Conservation (phyloP, 2,329 filamentous ascomycete genomes). For the Phoma herbarum region DNA sequence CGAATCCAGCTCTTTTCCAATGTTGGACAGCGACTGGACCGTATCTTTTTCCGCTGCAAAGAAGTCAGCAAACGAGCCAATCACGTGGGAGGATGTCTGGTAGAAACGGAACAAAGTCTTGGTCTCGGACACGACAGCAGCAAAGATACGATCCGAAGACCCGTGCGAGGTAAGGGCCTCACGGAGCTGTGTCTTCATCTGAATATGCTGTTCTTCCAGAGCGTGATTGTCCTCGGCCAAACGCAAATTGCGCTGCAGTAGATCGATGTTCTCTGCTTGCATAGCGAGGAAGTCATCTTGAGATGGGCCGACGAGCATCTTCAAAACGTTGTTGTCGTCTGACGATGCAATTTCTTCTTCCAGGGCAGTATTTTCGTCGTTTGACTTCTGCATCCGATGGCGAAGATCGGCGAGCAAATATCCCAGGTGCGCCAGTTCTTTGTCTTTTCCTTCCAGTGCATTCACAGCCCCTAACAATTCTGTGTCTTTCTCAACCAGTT, state of each 20-base stretch:
- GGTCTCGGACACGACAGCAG: constrained; percentile 6
- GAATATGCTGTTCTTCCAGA: constrained; percentile 6
- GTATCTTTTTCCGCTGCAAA: not conserved
- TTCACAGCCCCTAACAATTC: not conserved
- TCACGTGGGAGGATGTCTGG: not conserved
- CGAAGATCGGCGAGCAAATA: constrained; percentile 1
- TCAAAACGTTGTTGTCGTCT: not conserved
- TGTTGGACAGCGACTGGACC: not conserved
- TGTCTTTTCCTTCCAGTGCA: not conserved
- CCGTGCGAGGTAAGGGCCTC: not conserved
- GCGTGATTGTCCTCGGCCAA: constrained; percentile 1
- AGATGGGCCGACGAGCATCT: not conserved
- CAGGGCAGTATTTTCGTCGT: not conserved
- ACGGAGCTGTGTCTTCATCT: constrained; percentile 1
- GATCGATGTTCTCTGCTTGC: constrained; percentile 1
- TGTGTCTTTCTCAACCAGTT: not conserved
- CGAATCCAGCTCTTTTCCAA: constrained; percentile 3
- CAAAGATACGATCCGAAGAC: not conserved
- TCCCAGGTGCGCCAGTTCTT: not conserved
- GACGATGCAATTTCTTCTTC: not conserved
- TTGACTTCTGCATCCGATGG: not conserved
- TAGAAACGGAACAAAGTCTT: constrained; percentile 16
- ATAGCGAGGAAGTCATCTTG: not conserved
- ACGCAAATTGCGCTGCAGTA: constrained; percentile 1
- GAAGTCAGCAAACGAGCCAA: not conserved